phyloP scores from a whole-genome alignment of 805 yeast genomes.

The Grigorovia humatica region DNA sequence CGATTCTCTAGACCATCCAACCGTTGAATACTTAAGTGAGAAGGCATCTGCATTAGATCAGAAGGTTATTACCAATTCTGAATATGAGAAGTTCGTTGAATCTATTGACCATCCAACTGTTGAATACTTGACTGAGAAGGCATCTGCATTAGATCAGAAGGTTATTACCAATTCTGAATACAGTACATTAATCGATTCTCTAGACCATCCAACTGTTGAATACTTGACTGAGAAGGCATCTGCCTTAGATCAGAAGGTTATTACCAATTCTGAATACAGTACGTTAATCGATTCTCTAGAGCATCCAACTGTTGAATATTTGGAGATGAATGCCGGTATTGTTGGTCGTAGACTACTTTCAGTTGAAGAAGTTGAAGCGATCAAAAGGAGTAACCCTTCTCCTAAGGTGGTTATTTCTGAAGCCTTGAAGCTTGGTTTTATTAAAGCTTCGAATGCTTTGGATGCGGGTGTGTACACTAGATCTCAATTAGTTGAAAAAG shows the following conservation, averaged over 20 bases:
- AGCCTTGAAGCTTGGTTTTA: slow-evolving; percentile 5
- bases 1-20: slow-evolving; percentile 8
- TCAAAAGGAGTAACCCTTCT: not conserved
- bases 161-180: not conserved
- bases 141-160: not conserved
- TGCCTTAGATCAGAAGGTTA: not conserved
- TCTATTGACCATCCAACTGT: slow-evolving; percentile 8
- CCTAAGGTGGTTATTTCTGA: not conserved
- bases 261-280: not conserved
- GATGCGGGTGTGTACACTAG: not conserved
- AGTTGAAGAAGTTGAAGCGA: too few relatives aligned
- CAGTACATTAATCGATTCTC: not conserved
- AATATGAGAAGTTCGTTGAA: slow-evolving; percentile 6
- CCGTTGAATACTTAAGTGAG: slow-evolving; percentile 5
- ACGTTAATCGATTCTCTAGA: not conserved
- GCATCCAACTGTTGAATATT: slow-evolving; percentile 10
- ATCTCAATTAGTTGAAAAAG: slow-evolving; percentile 6
- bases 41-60: slow-evolving; percentile 12
- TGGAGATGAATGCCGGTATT: slow-evolving; percentile 3
- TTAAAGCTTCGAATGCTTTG: slow-evolving; percentile 5
- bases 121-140: slow-evolving; percentile 10
- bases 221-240: slow-evolving; percentile 8
- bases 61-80: slow-evolving; percentile 13
- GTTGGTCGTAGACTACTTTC: slow-evolving; percentile 5
- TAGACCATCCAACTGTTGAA: slow-evolving; percentile 1